Base-by-base conservation (phyloP, 345 rosid genomes). In the Gossypium sturtianum region DNA sequence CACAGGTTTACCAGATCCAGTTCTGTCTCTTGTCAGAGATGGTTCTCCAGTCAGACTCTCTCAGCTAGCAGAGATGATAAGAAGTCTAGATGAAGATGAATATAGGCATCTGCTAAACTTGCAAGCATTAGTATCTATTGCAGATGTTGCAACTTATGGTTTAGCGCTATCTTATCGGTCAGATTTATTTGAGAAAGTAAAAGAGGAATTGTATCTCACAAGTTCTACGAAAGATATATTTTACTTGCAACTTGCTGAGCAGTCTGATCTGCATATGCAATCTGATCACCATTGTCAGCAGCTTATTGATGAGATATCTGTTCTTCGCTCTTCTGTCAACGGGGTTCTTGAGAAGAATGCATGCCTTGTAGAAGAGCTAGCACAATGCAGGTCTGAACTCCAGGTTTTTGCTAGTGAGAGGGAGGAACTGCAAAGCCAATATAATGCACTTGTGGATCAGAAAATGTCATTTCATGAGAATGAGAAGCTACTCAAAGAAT, bases 191-290 rank as follows among this genome's bases (percentile, higher is more conserved):
- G 74, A 54, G 74, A 70, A 70, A 70, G 1, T 70, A 27, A 70
- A 70, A 54, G 74, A 54, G 48, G 74, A 70, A n/a, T 54, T 70
- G 12, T 70, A 70, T 70, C 61, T 70, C 47, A 4, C 74, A 53
- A 53, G 12, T 70, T 38, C 20, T 70, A 70, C 12, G 13, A 70
- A 66, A 76, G 87, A 89, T 83, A 78, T 90, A 74, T 77, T 83
- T 66, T 82, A 83, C 61, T 66, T 86, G 82, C 95, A 92, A 79
- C 82, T 94, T 29, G 71, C 78, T 69, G 97, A 94, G 74, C 88
- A 81, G 61, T 86, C 87, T 70, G 74, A 68, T 83, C 71, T 83
- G 75, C 91, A 75, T 79, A 75, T 27, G 23, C 89, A 89, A 68
- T 70, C 62, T 34, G 74, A 70, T 70, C 48, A 6, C 11, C 74